Percentiles rank a stretch among this genome's conserved stretches.
These are phyloP conservation scores for Cytospora chrysosperma DNA, from an alignment of 2,329 filamentous ascomycete genomes.

Conservation along the genomic window DNA sequence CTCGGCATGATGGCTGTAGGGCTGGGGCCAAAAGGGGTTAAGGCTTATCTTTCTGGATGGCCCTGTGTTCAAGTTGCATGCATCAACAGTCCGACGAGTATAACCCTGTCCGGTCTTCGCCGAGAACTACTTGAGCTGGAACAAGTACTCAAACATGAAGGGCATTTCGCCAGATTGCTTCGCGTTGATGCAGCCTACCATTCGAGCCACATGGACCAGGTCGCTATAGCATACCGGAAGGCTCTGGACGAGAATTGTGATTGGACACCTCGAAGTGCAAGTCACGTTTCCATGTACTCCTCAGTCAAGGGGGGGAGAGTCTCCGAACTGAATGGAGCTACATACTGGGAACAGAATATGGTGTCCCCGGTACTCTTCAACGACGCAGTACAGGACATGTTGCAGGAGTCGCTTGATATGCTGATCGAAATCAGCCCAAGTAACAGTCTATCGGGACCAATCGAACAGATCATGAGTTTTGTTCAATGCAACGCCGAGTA, in stretches of 20 bases:
- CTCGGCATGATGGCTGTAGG: slow-evolving; percentile 22
- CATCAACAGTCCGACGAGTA: slow-evolving; percentile 29
- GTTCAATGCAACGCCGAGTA: slow-evolving; percentile 1
- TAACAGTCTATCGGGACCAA: slow-evolving; percentile 42
- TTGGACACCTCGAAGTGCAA: not conserved
- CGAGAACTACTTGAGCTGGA: slow-evolving; percentile 26
- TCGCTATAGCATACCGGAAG: slow-evolving; percentile 24
- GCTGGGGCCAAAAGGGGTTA: not conserved
- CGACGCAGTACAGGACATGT: slow-evolving; percentile 20
- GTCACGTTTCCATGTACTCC: slow-evolving; percentile 23
- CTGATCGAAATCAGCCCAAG: slow-evolving; percentile 39
- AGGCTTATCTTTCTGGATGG: not conserved
- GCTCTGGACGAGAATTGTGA: slow-evolving; percentile 8
- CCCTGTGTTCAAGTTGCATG: slow-evolving; percentile 8
- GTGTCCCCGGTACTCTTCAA: slow-evolving; percentile 32
- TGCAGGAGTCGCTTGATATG: slow-evolving; percentile 16
- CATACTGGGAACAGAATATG: slow-evolving; percentile 30
- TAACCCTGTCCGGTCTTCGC: slow-evolving; percentile 36
- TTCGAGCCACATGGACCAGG: slow-evolving; percentile 37
- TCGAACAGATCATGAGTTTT: slow-evolving; percentile 33
- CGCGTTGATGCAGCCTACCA: slow-evolving; percentile 40
- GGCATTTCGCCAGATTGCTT: slow-evolving; percentile 32
- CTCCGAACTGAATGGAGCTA: slow-evolving; percentile 21
- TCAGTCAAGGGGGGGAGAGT: slow-evolving; percentile 24
- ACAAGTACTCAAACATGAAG: slow-evolving; percentile 24